phyloP scores from a whole-genome alignment of 805 yeast genomes.

The Hanseniaspora mollemarum region DNA sequence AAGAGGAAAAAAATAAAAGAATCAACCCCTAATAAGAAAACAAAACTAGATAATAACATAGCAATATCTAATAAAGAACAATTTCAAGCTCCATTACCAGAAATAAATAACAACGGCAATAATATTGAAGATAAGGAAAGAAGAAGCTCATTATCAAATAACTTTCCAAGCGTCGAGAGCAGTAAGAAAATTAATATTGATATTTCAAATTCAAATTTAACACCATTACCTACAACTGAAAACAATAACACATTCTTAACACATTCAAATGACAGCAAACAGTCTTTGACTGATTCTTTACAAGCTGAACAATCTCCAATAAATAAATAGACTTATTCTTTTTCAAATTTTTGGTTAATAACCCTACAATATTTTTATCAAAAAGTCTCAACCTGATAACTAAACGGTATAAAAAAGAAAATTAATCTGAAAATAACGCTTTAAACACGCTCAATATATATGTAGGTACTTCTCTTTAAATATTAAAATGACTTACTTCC shows the following conservation, averaged over 20 bases:
- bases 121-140: not conserved
- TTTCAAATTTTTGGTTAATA: too few species aligned
- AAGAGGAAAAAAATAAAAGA: slow-evolving; percentile 34
- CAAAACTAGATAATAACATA: slow-evolving; percentile 23
- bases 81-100: slow-evolving; percentile 17
- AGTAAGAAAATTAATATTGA: slow-evolving; percentile 8
- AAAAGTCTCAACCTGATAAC: too few species aligned
- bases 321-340: not conserved
- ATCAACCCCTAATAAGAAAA: slow-evolving; percentile 26
- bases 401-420: too few species aligned
- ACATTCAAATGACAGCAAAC: slow-evolving; percentile 8
- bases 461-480: too few species aligned
- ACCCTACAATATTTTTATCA: too few species aligned
- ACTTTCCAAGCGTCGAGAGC: slow-evolving; percentile 4
- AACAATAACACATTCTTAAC: slow-evolving; percentile 4
- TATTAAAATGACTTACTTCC: too few species aligned
- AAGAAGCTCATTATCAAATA: slow-evolving; percentile 2
- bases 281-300: slow-evolving; percentile 15
- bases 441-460: too few species aligned
- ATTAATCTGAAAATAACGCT: too few species aligned
- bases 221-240: slow-evolving; percentile 11
- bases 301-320: slow-evolving; percentile 7
- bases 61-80: slow-evolving; percentile 16
- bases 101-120: not conserved
- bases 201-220: slow-evolving; percentile 3